A percentile compares a stretch with the other conserved stretches of the same genome.
phyloP scores from a whole-genome alignment of 257 asterid genomes.

The Salvia hispanica region DNA sequence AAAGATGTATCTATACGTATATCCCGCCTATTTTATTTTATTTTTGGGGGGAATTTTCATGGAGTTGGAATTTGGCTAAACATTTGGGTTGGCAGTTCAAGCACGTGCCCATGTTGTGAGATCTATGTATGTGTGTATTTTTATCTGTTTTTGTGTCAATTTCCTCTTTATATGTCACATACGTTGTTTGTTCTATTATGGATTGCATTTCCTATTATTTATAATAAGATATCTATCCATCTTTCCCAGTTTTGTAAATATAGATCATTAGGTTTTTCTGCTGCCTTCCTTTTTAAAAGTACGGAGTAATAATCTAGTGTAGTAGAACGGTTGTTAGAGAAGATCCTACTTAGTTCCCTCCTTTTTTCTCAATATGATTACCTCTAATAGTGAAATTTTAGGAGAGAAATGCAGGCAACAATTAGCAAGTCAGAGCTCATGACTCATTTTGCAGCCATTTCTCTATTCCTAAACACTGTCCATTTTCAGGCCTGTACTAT shows the following conservation, averaged over 20 bases:
- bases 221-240: constrained; percentile 5
- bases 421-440: neutral
- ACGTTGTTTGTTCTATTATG: constrained; percentile 33
- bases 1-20: neutral
- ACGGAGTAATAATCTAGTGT: too few relatives aligned
- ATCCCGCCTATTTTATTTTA: neutral
- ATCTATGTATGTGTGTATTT: constrained; percentile 42
- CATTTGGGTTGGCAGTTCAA: constrained; percentile 31
- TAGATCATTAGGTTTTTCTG: neutral
- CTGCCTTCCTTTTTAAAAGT: neutral
- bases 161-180: constrained; percentile 31
- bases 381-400: too few relatives aligned
- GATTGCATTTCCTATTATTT: constrained; percentile 25
- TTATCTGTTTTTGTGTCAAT: constrained; percentile 34
- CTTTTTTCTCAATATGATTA: too few relatives aligned
- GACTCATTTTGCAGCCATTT: neutral
- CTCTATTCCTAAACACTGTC: neutral
- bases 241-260: neutral
- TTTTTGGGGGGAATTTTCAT: neutral
- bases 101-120: constrained; percentile 62
- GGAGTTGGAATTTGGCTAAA: constrained; percentile 21
- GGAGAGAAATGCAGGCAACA: neutral
- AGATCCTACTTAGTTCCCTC: too few relatives aligned
- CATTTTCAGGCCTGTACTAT: neutral
- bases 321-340: too few relatives aligned